Evolutionary conservation across 306 rosid species (phyloP), one percentile per base, ranked within the genome.

Genomic region (Cicer pinnatifidum): DNA sequence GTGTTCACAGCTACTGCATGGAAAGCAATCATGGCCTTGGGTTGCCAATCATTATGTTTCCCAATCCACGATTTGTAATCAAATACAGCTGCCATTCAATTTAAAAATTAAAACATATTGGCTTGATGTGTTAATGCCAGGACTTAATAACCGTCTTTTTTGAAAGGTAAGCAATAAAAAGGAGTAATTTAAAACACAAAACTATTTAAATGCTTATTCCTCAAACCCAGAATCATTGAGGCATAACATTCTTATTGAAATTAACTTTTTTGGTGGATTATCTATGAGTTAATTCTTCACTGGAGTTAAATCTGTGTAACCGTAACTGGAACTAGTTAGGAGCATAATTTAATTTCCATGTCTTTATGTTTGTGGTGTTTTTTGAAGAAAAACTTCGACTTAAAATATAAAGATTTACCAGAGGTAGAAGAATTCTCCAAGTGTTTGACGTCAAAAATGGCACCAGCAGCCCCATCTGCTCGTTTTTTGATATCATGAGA

Each of bases 1-100:
- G 99, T 91, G 75, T 91, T 89, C 77, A 94, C 99, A 15, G 97
- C 97, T 78, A 94, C 99, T 11, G 93, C 95, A 39, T 91, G 94
- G 73, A 79, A 88, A 78, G 93, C 84, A 69, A 90, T 81, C 85
- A 76, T 85, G 65, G 97, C 99, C 86, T 92, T 91, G 59, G 99
- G 99, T 73, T 94, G 99, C 99, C 96, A 94, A 76, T 94, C 97
- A 51, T 77, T 80, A 3, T 76, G 75, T 76, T 81, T 91, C 11
- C 99, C 99, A 16, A 81, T 76, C 97, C 99, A 91, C 51, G 97
- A 77, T 53, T 89, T 80, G 75, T 86, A 77, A 82, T 94, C 88
- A 78, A 94, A 88, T 62, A 94, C 65, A 47, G 86, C 97, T 90
- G 96, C 78, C 74, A 82, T 76, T 80, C 45, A 77, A 80, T 80